Percentiles rank a stretch among this genome's conserved stretches.
These are phyloP conservation scores for Lachnum nothofagi DNA, from an alignment of 2,329 filamentous ascomycete genomes.

Conservation along the genomic window DNA sequence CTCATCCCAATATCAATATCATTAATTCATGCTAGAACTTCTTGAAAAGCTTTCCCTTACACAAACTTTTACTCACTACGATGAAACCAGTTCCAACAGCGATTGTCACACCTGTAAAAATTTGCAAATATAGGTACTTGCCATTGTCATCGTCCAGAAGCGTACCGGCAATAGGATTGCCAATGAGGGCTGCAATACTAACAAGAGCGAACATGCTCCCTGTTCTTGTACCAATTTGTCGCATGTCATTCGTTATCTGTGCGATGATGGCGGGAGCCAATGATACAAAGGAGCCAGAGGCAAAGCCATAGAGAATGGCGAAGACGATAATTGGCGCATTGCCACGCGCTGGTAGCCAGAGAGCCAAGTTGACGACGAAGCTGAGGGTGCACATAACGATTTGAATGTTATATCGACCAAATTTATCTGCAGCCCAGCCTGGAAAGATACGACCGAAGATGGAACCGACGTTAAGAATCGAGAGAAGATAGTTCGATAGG, in stretches of 20 bases:
- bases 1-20: no score
- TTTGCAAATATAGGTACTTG: slow-evolving; percentile 41
- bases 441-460: slow-evolving; percentile 38
- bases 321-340: slow-evolving; percentile 53
- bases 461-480: slow-evolving; percentile 41
- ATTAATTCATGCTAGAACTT: no score
- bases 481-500: slow-evolving; percentile 45
- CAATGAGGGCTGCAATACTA: background rate
- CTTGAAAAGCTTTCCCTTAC: no score
- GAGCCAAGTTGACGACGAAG: slow-evolving; percentile 45
- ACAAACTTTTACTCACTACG: no score
- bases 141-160: slow-evolving; percentile 49
- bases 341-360: slow-evolving; percentile 56
- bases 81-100: slow-evolving; percentile 37
- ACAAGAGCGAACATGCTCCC: background rate
- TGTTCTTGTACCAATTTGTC: slow-evolving; percentile 43
- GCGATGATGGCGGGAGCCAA: slow-evolving; percentile 55
- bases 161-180: slow-evolving; percentile 53
- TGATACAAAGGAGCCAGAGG: slow-evolving; percentile 44
- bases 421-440: slow-evolving; percentile 45
- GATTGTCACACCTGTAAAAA: slow-evolving; percentile 56
- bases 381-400: slow-evolving; percentile 6
- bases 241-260: slow-evolving; percentile 59
- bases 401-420: slow-evolving; percentile 47
- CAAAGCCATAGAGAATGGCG: slow-evolving; percentile 59